Evolutionary conservation across 108 stramenopile genomes (phyloP).

Genomic region (Cyclostephanos tholiformis): DNA sequence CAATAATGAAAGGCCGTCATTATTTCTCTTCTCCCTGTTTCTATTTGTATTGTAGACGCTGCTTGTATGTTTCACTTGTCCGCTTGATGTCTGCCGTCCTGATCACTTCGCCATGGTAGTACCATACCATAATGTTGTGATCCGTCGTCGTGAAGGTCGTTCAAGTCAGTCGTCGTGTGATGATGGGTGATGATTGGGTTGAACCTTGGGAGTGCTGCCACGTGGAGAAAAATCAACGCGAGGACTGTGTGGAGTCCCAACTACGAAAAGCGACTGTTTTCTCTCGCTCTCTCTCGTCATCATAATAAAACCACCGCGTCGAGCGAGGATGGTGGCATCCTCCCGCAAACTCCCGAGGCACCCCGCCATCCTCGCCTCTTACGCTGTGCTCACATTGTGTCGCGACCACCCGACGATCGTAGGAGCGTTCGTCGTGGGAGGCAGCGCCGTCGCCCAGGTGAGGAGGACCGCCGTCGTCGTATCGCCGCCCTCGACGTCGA

Average conservation of each 20-base stretch:
- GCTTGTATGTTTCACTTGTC: not conserved
- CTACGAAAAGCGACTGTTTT: no score
- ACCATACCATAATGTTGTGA: no score
- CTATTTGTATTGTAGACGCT: no score
- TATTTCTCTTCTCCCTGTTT: not conserved
- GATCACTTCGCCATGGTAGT: slow-evolving; percentile 1
- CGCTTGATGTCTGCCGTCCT: not conserved
- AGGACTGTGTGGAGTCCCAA: no score
- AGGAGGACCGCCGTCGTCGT: no score
- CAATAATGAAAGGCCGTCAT: slow-evolving; percentile 4
- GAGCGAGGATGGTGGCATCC: not conserved
- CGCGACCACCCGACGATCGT: not conserved
- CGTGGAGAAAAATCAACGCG: no score
- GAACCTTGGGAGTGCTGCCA: no score
- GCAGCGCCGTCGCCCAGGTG: not conserved
- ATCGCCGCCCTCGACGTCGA: not conserved
- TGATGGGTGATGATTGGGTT: no score
- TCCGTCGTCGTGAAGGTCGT: no score
- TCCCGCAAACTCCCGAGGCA: not conserved
- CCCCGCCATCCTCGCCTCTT: not conserved
- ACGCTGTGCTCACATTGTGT: not conserved
- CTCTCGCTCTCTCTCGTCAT: no score
- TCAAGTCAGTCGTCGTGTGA: not conserved
- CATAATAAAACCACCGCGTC: no score
- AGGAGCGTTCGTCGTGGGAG: not conserved